Base-by-base conservation (phyloP, 1,284 basidiomycete species). In the Athelia psychrophila region DNA sequence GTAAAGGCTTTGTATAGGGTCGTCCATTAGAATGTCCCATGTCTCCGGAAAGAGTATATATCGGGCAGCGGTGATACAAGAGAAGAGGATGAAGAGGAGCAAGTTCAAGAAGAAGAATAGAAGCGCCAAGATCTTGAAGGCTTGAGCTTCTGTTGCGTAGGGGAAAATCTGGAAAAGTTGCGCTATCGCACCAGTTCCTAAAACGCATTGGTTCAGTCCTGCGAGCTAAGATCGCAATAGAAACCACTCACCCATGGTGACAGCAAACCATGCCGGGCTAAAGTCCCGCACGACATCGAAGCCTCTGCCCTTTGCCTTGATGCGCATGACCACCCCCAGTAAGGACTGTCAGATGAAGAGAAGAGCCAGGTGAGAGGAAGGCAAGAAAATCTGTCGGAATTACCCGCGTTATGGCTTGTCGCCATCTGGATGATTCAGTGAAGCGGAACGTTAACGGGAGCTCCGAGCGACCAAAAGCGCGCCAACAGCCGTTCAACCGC, bases 81-180 rank as follows among this genome's bases (percentile, higher is more conserved):
- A 69, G 61, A 91, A 84, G 20, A 81, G 47, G n/a, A 76, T 51
- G 61, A 91, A 91, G 12, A 91, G 67, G 8, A 73, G 55, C 19
- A 90, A 64, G 62, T 91, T 87, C 51, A 91, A 69, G 56, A 84
- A 78, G 63, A 91, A 88, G 60, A 91, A 74, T 32, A 77, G 68
- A 20, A 81, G 64, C 27, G 78, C 74, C 48, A 79, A 57, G 25
- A 68, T 58, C 51, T 70, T 71, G 70, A 83, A 72, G 16, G 67
- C 58, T 6, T 56, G 54, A 10, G 73, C 71, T 35, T 66, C 63
- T 50, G 62, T 60, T 1, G 72, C 78, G 56, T 81, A 84, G 2
- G 84, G 82, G 60, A 82, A 83, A 16, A 60, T 68, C 46, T 74
- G 67, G 58, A 83, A 78, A 40, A 85, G 69, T 23, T 73, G 70